These are phyloP conservation scores for Nigrospora oryzae DNA, from an alignment of 2,329 filamentous ascomycete species.

Conservation along the genomic window DNA sequence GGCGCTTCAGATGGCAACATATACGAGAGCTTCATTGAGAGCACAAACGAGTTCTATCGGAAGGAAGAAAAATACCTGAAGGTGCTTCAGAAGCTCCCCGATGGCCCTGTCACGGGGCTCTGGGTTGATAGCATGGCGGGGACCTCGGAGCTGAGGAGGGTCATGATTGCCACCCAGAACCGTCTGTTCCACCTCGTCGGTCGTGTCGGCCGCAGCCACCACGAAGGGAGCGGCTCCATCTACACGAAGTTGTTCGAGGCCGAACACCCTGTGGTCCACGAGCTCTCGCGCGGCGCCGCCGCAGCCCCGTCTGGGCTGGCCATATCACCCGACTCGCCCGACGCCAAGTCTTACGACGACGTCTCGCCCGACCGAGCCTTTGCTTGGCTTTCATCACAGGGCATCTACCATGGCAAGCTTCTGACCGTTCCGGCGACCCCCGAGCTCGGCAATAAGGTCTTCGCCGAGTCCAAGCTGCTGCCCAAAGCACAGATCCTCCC, in stretches of 20 bases:
- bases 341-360: conserved; percentile 45
- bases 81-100: conserved; percentile 70
- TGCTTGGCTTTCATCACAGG: conserved; percentile 84
- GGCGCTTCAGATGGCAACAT: conserved; percentile 90
- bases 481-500: conserved; percentile 64
- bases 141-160: conserved; percentile 63
- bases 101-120: conserved; percentile 76
- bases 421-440: conserved; percentile 50
- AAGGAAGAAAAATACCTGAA: conserved; percentile 92
- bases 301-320: conserved; percentile 59
- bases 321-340: conserved; percentile 66
- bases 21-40: conserved; percentile 93
- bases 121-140: conserved; percentile 70
- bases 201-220: conserved; percentile 60
- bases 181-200: conserved; percentile 76
- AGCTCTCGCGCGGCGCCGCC: conserved; percentile 52
- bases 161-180: conserved; percentile 72
- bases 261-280: conserved; percentile 71
- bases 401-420: conserved; percentile 80
- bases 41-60: conserved; percentile 87
- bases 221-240: conserved; percentile 76
- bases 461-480: conserved; percentile 72
- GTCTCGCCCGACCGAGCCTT: conserved; percentile 62
- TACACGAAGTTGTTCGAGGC: conserved; percentile 84
- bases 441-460: conserved; percentile 65